Conservation (phyloP, 1,284 basidiomycete species). For the Puccinia hordei region DNA sequence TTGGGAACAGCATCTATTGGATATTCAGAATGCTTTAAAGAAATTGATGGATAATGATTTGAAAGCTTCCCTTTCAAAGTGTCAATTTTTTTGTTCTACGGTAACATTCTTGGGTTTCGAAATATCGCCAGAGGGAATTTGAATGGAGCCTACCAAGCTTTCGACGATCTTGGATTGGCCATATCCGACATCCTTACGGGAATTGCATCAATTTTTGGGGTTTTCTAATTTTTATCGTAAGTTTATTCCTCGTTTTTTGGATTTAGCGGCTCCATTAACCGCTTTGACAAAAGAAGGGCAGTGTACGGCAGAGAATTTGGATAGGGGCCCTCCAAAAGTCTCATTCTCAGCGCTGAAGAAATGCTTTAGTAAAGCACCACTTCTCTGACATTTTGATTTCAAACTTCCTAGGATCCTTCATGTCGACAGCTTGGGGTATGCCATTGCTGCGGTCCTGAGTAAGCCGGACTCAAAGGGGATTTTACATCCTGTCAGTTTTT, state of each 20-base stretch:
- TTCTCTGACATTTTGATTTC: conserved; percentile 8
- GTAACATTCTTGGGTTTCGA: not conserved
- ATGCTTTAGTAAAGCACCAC: not conserved
- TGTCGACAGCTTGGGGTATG: conserved; percentile 43
- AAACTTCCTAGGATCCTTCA: not conserved
- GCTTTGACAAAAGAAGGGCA: not conserved
- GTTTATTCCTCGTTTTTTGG: conserved; percentile 2
- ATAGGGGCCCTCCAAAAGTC: not conserved
- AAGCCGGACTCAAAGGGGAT: conserved; percentile 18
- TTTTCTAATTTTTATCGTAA: too few relatives aligned
- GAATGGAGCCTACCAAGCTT: not conserved
- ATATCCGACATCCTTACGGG: not conserved
- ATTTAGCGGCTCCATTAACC: conserved; percentile 3
- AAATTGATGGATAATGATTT: not conserved
- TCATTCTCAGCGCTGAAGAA: not conserved
- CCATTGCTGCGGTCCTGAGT: conserved; percentile 44
- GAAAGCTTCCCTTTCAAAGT: not conserved
- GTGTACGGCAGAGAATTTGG: not conserved
- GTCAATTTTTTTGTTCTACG: not conserved
- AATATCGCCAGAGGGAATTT: not conserved
- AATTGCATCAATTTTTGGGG: not conserved
- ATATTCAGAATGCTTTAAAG: not conserved
- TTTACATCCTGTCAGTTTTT: not conserved
- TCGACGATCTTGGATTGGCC: not conserved
- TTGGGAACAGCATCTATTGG: conserved; percentile 56